Base-by-base conservation (phyloP, 257 asterid species). In the Mentha longifolia region DNA sequence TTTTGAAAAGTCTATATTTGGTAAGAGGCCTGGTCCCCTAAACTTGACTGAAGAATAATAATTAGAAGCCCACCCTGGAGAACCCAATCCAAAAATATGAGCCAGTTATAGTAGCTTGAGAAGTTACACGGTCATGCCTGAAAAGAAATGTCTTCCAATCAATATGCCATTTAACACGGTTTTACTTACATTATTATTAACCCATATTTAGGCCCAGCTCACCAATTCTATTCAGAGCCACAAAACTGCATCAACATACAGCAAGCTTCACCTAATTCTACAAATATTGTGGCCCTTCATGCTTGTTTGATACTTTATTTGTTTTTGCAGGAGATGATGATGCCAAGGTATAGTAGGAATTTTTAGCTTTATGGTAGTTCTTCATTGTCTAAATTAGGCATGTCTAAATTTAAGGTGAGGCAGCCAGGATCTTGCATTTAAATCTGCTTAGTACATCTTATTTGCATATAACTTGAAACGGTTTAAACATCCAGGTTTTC, bases 181-280 rank as follows among this genome's bases (percentile, higher is more conserved):
- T 37, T 10, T 25, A 61, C 50, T 62, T 54, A 51, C 22, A 72
- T 41, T 41, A 72, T 41, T 41, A 39, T 41, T 62, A 7, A 39
- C 39, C 39, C 57, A 73, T 63, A 28, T 25, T 16, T 41, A 37
- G 19, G 35, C 65, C 65, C 65, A 52, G 46, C 63, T 63, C 77
- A 19, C 19, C 9, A 52, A 15, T 65, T 63, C 47, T n/a, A 60
- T 39, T 16, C 45, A n/a, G 51, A 52, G 49, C 37, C 9, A 13
- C 58, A 49, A 58, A 58, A 46, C 37, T 35, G 33, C 7, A 3
- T 57, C 5, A 13, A 71, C 6, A 35, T 42, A 35, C 4, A 19
- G 54, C 65, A 60, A 71, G 68, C 15, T 72, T 62, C 55, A 42
- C 16, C 67, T 72, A 28, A 41, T 22, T 17, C 2, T 3, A 11